Conservation (phyloP, 371 early-diverging fungal genomes). For the Saksenaea vasiformis region DNA sequence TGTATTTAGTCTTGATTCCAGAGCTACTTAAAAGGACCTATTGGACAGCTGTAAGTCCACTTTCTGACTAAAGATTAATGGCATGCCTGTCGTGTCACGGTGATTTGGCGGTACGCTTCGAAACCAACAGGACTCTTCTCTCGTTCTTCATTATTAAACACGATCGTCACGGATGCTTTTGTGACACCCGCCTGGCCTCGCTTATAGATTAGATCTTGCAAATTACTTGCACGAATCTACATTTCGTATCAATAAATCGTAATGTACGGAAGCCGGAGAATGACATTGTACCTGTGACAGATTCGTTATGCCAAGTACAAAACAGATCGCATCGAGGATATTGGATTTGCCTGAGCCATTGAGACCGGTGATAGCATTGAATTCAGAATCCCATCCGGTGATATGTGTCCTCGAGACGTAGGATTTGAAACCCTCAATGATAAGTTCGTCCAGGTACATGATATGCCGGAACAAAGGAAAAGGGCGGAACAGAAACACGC, state of each 20-base stretch:
- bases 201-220: constrained; percentile 98
- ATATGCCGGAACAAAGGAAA: neutral
- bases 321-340: constrained; percentile 99
- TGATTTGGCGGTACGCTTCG: constrained; percentile 83
- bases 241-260: neutral
- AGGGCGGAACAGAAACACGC: neutral
- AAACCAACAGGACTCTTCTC: constrained; percentile 90
- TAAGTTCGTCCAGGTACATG: constrained; percentile 94
- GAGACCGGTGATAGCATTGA: constrained; percentile 99
- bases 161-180: constrained; percentile 95
- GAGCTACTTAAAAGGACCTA: constrained; percentile 85
- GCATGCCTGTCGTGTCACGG: constrained; percentile 88
- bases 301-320: constrained; percentile 97
- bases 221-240: constrained; percentile 91
- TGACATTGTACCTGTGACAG: constrained; percentile 67
- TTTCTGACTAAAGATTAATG: neutral
- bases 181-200: constrained; percentile 96
- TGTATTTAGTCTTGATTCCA: constrained; percentile 82
- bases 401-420: constrained; percentile 96
- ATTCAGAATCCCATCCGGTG: constrained; percentile 94
- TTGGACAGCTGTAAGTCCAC: neutral
- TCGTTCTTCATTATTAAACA: constrained; percentile 93
- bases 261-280: neutral
- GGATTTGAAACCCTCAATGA: constrained; percentile 98
- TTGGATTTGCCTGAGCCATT: constrained; percentile 99